A percentile compares a stretch with the other conserved stretches of the same genome.
These are phyloP conservation scores for Leucogyrophana mollusca DNA, from an alignment of 768 basidiomycete species.

Conservation along the genomic window DNA sequence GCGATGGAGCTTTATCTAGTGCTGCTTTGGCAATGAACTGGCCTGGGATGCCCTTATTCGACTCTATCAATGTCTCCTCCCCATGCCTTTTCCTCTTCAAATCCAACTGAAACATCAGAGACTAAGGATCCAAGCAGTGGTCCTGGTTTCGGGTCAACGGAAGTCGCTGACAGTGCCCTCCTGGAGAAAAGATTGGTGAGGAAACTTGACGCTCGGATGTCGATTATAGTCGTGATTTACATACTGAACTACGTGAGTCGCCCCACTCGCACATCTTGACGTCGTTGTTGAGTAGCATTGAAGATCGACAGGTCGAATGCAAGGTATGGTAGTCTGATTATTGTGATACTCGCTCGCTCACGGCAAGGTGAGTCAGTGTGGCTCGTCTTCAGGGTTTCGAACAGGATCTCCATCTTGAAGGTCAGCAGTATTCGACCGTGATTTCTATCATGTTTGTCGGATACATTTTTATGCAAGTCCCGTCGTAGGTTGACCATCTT, in stretches of 20 bases:
- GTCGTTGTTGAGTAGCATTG: background rate
- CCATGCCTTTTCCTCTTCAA: too few species aligned
- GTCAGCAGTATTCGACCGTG: slow-evolving; percentile 58
- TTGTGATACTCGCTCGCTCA: background rate
- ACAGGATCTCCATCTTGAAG: slow-evolving; percentile 54
- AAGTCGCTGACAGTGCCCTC: too few species aligned
- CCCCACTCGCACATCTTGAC: too few species aligned
- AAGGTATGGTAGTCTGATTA: background rate
- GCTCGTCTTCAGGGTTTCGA: slow-evolving; percentile 68
- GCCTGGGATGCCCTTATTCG: too few species aligned
- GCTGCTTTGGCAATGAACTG: too few species aligned
- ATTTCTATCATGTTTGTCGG: slow-evolving; percentile 64
- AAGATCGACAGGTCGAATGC: slow-evolving; percentile 1
- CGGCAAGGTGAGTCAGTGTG: slow-evolving; percentile 4
- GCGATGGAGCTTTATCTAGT: too few species aligned
- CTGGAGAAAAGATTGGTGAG: slow-evolving; percentile 5
- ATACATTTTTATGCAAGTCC: slow-evolving; percentile 69
- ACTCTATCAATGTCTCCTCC: too few species aligned
- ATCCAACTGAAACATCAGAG: too few species aligned
- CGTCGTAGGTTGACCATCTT: too few species aligned
- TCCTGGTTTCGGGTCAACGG: too few species aligned
- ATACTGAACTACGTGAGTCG: slow-evolving; percentile 3
- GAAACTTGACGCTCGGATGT: slow-evolving; percentile 1
- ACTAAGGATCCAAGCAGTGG: too few species aligned
- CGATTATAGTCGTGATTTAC: background rate